Evolutionary conservation across 148 eudicot species (phyloP).

Genomic region (Amaranthus cruentus): DNA sequence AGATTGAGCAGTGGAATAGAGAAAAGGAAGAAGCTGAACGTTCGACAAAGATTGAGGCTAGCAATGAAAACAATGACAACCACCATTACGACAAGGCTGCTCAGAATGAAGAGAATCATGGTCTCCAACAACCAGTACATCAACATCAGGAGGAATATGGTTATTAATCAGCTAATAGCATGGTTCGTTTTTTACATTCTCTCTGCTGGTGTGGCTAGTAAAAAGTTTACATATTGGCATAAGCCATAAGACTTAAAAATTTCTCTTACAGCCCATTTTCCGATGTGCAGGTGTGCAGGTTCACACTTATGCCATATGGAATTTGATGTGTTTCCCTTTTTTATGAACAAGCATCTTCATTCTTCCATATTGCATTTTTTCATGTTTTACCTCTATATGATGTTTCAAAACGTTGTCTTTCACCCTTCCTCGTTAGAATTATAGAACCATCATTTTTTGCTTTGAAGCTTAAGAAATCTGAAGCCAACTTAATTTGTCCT

Average conservation of each 20-base stretch:
- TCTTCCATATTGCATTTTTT: constrained; percentile 15
- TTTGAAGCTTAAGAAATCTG: too few relatives aligned
- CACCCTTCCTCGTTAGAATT: background rate
- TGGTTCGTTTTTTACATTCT: constrained; percentile 48
- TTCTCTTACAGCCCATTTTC: constrained; percentile 55
- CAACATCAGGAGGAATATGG: constrained; percentile 33
- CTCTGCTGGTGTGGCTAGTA: background rate
- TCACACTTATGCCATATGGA: constrained; percentile 53
- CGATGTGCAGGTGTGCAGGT: constrained; percentile 96
- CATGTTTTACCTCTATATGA: background rate
- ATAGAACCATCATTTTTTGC: too few relatives aligned
- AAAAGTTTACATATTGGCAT: constrained; percentile 1
- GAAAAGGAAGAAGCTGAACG: constrained; percentile 70
- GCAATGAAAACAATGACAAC: constrained; percentile 17
- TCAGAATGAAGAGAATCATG: constrained; percentile 32
- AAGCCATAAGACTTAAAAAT: constrained; percentile 14
- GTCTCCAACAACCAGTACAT: constrained; percentile 24
- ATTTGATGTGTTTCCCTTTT: constrained; percentile 34
- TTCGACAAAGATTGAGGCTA: constrained; percentile 29
- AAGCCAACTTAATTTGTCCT: too few relatives aligned
- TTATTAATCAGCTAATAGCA: constrained; percentile 26
- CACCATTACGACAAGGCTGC: constrained; percentile 18
- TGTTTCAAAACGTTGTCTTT: background rate
- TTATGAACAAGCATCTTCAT: background rate
- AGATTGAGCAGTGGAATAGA: constrained; percentile 91